Evolutionary conservation across 2,329 filamentous ascomycete species (phyloP).

Genomic region (Periconia sp.): DNA sequence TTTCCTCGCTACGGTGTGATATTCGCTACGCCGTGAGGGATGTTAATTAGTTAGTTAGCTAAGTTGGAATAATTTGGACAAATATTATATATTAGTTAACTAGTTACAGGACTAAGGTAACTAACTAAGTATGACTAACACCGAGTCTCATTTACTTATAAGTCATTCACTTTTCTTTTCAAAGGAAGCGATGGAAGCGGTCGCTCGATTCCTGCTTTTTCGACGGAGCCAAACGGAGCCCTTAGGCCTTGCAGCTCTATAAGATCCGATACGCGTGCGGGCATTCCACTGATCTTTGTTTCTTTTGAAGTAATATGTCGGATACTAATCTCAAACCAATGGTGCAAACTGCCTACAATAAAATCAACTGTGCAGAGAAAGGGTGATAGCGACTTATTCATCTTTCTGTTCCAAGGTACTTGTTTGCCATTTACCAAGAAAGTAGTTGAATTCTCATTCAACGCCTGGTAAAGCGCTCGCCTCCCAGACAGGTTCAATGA

Average conservation of each 20-base stretch:
- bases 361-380: conserved; percentile 4
- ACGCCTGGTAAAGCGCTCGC: not conserved
- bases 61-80: too few species aligned
- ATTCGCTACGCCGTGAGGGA: too few species aligned
- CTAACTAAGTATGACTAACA: too few species aligned
- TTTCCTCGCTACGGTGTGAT: too few species aligned
- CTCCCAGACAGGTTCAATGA: not conserved
- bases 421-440: not conserved
- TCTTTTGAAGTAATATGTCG: conserved; percentile 2
- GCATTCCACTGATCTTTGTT: conserved; percentile 10
- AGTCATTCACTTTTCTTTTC: not conserved
- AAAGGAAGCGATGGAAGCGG: conserved; percentile 1
- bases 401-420: not conserved
- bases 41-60: too few species aligned
- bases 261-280: not conserved
- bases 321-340: conserved; percentile 4
- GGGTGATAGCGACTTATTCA: conserved; percentile 1
- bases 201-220: conserved; percentile 1
- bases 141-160: too few species aligned
- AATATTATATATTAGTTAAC: too few species aligned
- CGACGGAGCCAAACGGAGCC: conserved; percentile 6
- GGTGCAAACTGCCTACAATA: conserved; percentile 2
- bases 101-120: too few species aligned
- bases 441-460: not conserved
- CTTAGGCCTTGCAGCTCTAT: conserved; percentile 2